A percentile compares a stretch with the other conserved stretches of the same genome.
Conservation (phyloP, 129 eudicot species). For the Centaurea solstitialis region DNA sequence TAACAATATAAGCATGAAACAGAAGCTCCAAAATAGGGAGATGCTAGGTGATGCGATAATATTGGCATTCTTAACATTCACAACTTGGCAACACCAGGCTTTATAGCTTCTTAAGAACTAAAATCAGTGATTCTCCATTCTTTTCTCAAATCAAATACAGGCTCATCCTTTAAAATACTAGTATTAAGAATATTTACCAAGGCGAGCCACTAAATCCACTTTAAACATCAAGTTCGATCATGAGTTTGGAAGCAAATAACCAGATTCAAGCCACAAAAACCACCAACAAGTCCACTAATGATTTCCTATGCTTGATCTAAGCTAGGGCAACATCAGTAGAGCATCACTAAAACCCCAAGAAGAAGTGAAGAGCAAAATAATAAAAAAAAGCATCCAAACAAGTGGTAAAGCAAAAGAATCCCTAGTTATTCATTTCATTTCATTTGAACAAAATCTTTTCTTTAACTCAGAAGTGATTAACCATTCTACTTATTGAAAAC, state of each 20-base stretch:
- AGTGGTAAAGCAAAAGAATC: not conserved
- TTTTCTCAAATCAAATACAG: not conserved
- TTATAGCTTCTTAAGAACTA: not conserved
- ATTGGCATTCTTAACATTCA: not conserved
- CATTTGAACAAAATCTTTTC: not conserved
- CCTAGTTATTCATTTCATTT: not conserved
- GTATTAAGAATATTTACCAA: not conserved
- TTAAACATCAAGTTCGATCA: not conserved
- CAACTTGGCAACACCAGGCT: not conserved
- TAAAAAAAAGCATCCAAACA: not conserved
- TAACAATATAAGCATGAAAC: not conserved
- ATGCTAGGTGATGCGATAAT: not conserved
- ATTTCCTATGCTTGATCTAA: no score
- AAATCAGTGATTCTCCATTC: not conserved
- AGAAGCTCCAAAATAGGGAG: not conserved
- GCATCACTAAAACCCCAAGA: no score
- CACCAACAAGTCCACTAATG: no score
- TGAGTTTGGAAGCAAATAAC: not conserved
- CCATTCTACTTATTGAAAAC: slow-evolving; percentile 13
- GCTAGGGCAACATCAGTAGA: no score
- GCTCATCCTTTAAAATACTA: not conserved
- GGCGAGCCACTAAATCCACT: not conserved
- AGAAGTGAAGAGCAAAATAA: not conserved
- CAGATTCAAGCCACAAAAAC: not conserved
- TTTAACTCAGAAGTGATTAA: no score